A percentile compares a stretch with the other conserved stretches of the same genome.
Conservation (phyloP, 2,329 filamentous ascomycete genomes). For the Cercospora zeae-maydis region DNA sequence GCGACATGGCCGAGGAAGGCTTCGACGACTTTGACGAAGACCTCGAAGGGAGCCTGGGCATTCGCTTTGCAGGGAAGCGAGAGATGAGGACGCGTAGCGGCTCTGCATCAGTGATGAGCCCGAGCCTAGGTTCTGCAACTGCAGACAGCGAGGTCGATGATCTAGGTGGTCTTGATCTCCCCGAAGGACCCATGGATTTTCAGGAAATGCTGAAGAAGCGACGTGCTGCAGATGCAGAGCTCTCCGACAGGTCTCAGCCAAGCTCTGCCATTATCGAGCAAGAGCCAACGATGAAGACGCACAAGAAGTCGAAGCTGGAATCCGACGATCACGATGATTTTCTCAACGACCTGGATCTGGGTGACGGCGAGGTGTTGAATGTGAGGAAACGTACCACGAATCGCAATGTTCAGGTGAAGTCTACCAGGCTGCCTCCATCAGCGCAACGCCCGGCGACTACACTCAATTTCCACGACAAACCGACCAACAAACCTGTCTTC, state of each 20-base stretch:
- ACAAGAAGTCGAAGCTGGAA: slow-evolving; percentile 36
- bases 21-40: slow-evolving; percentile 74
- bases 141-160: slow-evolving; percentile 95
- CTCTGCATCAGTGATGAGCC: slow-evolving; percentile 82
- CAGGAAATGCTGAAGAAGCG: slow-evolving; percentile 71
- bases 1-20: slow-evolving; percentile 38
- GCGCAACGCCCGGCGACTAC: slow-evolving; percentile 72
- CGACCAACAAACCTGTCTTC: slow-evolving; percentile 39
- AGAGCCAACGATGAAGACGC: slow-evolving; percentile 36
- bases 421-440: slow-evolving; percentile 60
- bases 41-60: slow-evolving; percentile 92
- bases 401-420: slow-evolving; percentile 86
- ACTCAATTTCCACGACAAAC: slow-evolving; percentile 84
- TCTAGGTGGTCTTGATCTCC: slow-evolving; percentile 82
- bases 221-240: slow-evolving; percentile 49
- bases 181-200: slow-evolving; percentile 78
- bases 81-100: slow-evolving; percentile 72
- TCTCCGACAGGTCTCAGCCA: slow-evolving; percentile 34
- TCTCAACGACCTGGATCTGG: slow-evolving; percentile 80
- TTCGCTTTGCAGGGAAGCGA: slow-evolving; percentile 80
- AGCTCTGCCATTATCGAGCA: slow-evolving; percentile 33
- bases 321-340: slow-evolving; percentile 64
- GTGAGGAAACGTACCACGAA: slow-evolving; percentile 78
- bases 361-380: slow-evolving; percentile 72
- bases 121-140: slow-evolving; percentile 86